These are phyloP conservation scores for Poa annua DNA, from an alignment of 176 grass and related monocot genomes.

Conservation along the genomic window DNA sequence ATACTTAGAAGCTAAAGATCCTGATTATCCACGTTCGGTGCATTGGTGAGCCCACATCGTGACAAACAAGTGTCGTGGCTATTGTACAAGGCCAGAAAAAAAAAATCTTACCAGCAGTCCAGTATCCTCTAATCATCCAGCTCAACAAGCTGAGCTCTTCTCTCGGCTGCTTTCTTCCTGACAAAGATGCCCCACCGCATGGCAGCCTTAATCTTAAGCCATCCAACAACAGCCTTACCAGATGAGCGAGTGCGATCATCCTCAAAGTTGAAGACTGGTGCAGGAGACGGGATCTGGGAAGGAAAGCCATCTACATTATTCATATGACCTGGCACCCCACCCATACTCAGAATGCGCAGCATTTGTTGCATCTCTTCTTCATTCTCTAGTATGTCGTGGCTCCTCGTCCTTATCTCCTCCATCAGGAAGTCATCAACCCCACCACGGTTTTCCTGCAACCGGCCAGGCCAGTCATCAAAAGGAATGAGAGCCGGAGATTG, in stretches of 20 bases:
- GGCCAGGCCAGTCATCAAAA: conserved; percentile 58
- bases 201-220: conserved; percentile 98
- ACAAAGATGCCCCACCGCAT: conserved; percentile 99
- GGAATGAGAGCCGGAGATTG: conserved; percentile 44
- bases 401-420: conserved; percentile 88
- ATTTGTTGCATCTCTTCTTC: conserved; percentile 98
- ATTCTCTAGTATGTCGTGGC: conserved; percentile 89
- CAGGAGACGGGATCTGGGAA: conserved; percentile 52
- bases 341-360: conserved; percentile 69
- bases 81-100: conserved; percentile 25
- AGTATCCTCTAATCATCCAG: conserved; percentile 62
- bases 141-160: conserved; percentile 93
- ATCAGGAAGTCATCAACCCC: conserved; percentile 69
- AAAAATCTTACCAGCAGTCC: conserved; percentile 17
- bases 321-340: conserved; percentile 49
- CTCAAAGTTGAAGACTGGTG: conserved; percentile 59
- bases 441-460: conserved; percentile 42
- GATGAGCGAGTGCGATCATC: conserved; percentile 54
- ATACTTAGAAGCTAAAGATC: conserved; percentile 9
- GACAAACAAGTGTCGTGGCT: conserved; percentile 34
- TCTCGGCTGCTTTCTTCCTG: conserved; percentile 93
- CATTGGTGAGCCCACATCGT: conserved; percentile 15
- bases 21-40: not conserved
- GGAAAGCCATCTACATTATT: conserved; percentile 50
- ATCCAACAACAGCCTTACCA: conserved; percentile 91